Evolutionary conservation across 1,284 basidiomycete species (phyloP), one percentile per base, ranked within the genome.

Genomic region (Tranzscheliella williamsii): DNA sequence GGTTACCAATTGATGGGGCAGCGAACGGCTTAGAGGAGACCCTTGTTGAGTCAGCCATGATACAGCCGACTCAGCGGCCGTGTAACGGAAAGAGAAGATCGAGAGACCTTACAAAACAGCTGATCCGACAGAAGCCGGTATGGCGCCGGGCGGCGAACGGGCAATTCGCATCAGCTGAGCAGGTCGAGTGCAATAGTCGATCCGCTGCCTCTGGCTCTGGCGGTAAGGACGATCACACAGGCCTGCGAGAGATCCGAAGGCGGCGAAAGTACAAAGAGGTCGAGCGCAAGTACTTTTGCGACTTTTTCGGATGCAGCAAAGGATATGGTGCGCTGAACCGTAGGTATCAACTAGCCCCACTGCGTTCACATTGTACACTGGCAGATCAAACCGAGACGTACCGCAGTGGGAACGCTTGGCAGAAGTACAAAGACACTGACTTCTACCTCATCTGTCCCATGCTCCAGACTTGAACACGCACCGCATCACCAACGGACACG

Each of bases 241-340:
- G 37, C 21, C 24, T 48, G 13, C 61, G 61, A 38, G 37, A 45
- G 13, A 65, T 65, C 18, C 62, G 62, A 30, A 48, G 51, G 17
- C 66, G 70, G 15, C 41, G 70, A n/a, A 63, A 71, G 26, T 67
- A 62, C 24, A 64, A 73, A 24, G 70, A 75, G 82, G 91, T 93
- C 56, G 91, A 92, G 79, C 84, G 91, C 22, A 81, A 91, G 37
- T 93, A 93, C 78, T 83, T 85, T 51, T 93, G 90, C 81, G 81
- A 81, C 55, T 92, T 85, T 83, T 85, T 85, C 2, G 87, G 87
- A 32, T 93, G 90, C 78, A 82, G 84, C 34, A 93, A 93, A 79
- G 45, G 87, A 23, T 91, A 91, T 70, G 89, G 89, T 13, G 91
- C 89, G 4, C 82, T 93, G 27, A 93, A 93, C 76, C 90, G 62